Evolutionary conservation across 805 yeast genomes (phyloP), one percentile per base, ranked within the genome.

Genomic region (Diddensiella caesifluorescens): DNA sequence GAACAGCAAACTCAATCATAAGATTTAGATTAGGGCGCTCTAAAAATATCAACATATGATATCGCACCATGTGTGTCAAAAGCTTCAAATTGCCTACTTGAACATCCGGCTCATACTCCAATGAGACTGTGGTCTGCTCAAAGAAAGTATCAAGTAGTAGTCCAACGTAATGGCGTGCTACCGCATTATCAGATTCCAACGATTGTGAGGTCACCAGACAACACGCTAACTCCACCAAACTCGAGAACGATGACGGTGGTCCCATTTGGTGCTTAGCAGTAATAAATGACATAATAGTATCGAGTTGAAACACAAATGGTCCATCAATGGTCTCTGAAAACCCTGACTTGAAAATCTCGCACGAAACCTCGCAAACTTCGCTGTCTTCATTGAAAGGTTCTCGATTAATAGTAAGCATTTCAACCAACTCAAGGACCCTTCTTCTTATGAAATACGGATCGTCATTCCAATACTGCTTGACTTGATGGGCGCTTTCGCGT

Each of bases 291-390:
- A 76, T 42, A 4, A 77, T 66, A 0, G 64, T 56, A 0, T 60
- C 59, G 2, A 67, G 45, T 0, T 64, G 61, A 44, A 83, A 71
- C 6, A 73, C 78, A 59, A 83, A 84, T 0, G 92, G 85, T 0
- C 88, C 88, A 15, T 73, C 67, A 4, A 76, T 59, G 3, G 67
- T 57, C 53, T 86, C 95, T 3, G 75, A 61, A 12, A 86, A 60
- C 1, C 94, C 94, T 12, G 65, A 52, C 51, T 75, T 79, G 49
- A 86, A 68, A 2, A 87, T 73, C 4, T 69, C 64, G 45, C 87
- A 76, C 21, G 83, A 71, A 21, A 71, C 74, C 50, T 84, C 92
- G 4, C 82, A 72, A 1, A 83, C 63, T 3, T 69, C 67, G 0
- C 76, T 54, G 43, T 72, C 76, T 5, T 64, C 60, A 0, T 67